These are phyloP conservation scores for Rhizopus sp. DNA, from an alignment of 371 early-diverging fungal genomes.

Conservation along the genomic window DNA sequence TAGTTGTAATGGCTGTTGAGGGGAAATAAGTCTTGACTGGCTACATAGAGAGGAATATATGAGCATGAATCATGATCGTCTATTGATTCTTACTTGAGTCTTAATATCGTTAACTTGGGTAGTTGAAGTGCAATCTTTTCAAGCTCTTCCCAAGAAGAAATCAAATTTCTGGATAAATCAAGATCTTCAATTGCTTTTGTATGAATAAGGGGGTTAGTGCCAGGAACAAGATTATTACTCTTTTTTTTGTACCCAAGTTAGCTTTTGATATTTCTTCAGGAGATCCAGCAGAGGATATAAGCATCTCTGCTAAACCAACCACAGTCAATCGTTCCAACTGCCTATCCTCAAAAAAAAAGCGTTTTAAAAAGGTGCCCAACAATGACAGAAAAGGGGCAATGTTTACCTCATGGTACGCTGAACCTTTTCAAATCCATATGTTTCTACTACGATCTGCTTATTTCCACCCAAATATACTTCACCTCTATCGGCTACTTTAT, in stretches of 20 bases:
- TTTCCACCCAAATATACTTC: conserved; percentile 50
- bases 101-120: conserved; percentile 53
- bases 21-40: conserved; percentile 33
- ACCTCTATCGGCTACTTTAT: conserved; percentile 34
- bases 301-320: conserved; percentile 57
- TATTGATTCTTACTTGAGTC: conserved; percentile 57
- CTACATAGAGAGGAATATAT: conserved; percentile 9
- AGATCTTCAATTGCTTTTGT: conserved; percentile 61
- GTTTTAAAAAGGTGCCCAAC: not conserved
- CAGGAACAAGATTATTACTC: conserved; percentile 2
- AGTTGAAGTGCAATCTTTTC: conserved; percentile 63
- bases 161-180: conserved; percentile 72
- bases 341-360: conserved; percentile 16
- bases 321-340: conserved; percentile 48
- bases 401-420: conserved; percentile 53
- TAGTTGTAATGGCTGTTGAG: conserved; percentile 29
- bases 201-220: not conserved
- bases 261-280: conserved; percentile 23
- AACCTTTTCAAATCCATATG: conserved; percentile 81
- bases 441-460: conserved; percentile 67
- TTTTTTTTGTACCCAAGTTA: conserved; percentile 20
- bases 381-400: not conserved
- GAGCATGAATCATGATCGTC: not conserved
- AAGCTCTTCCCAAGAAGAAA: conserved; percentile 63
- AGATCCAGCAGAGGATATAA: conserved; percentile 37